These are phyloP conservation scores for Singerocomus inundabilis DNA, from an alignment of 1,284 basidiomycete genomes.

Conservation along the genomic window DNA sequence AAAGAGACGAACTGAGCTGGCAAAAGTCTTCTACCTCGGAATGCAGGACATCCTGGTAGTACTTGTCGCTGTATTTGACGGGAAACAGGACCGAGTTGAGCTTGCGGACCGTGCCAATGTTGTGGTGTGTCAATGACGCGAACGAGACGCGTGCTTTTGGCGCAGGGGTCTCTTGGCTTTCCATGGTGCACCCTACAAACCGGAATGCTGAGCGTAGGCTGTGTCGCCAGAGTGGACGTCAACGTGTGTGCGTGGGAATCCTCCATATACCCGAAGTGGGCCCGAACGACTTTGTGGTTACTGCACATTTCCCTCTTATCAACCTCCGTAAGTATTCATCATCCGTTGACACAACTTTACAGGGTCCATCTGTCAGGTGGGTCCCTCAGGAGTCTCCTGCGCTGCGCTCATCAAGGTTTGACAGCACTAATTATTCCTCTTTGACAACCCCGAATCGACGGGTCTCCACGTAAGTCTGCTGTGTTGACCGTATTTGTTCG, in stretches of 20 bases:
- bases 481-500: constrained; percentile 8
- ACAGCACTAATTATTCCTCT: constrained; percentile 26
- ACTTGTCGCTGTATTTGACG: constrained; percentile 79
- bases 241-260: constrained; percentile 29
- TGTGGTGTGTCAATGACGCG: constrained; percentile 72
- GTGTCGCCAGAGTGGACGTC: constrained; percentile 9
- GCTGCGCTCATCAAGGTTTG: constrained; percentile 28
- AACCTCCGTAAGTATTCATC: constrained; percentile 26
- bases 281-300: constrained; percentile 15
- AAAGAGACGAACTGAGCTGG: constrained; percentile 60
- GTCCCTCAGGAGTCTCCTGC: constrained; percentile 7
- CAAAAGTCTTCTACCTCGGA: constrained; percentile 77
- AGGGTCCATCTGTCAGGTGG: constrained; percentile 26
- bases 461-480: constrained; percentile 25
- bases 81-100: constrained; percentile 79
- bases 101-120: constrained; percentile 77
- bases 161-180: constrained; percentile 23
- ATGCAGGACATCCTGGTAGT: constrained; percentile 70
- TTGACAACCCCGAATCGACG: constrained; percentile 19
- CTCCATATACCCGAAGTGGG: background rate
- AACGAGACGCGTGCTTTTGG: constrained; percentile 57
- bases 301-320: constrained; percentile 26
- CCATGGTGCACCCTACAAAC: constrained; percentile 16
- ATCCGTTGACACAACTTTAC: constrained; percentile 19
- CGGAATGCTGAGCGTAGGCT: constrained; percentile 11